A percentile compares a stretch with the other conserved stretches of the same genome.
Conservation (phyloP, 108 stramenopile species). For the Conticribra weissflogii region DNA sequence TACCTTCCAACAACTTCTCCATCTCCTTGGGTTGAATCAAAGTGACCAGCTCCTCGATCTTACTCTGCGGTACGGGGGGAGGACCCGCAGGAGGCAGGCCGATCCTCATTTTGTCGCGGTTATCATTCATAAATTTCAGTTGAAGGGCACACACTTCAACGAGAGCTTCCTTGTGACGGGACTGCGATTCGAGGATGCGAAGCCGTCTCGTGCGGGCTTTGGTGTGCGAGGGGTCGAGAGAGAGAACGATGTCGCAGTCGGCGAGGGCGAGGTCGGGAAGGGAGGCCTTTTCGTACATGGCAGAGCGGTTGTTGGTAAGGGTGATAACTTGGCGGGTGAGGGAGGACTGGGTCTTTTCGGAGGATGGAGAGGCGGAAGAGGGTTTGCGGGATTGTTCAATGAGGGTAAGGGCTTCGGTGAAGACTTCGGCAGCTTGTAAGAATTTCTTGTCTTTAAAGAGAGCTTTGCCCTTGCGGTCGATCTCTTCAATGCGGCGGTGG, state of each 20-base stretch:
- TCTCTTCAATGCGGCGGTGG: constrained; percentile 77
- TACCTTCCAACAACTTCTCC: constrained; percentile 37
- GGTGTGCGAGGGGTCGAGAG: constrained; percentile 61
- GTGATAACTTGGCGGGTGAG: constrained; percentile 79
- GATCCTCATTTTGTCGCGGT: constrained; percentile 76
- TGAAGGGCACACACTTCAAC: constrained; percentile 26
- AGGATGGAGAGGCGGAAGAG: background rate
- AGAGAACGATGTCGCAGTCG: constrained; percentile 77
- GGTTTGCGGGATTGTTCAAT: constrained; percentile 47
- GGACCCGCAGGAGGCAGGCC: constrained; percentile 68
- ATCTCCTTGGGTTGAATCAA: constrained; percentile 74
- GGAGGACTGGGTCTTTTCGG: constrained; percentile 29
- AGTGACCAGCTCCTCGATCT: constrained; percentile 80
- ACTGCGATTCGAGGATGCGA: constrained; percentile 74
- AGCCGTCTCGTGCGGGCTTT: constrained; percentile 86
- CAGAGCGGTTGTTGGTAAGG: constrained; percentile 87
- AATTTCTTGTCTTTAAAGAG: constrained; percentile 84
- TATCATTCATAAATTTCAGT: constrained; percentile 82
- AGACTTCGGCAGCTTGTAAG: constrained; percentile 79
- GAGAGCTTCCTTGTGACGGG: constrained; percentile 24
- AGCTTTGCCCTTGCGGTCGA: constrained; percentile 85
- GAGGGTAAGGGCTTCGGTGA: constrained; percentile 80
- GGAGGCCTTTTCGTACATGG: constrained; percentile 94
- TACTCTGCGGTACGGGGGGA: constrained; percentile 81
- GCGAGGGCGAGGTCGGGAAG: constrained; percentile 75